Evolutionary conservation across 257 asterid genomes (phyloP), one percentile per base, ranked within the genome.

Genomic region (Solanum rostratum): DNA sequence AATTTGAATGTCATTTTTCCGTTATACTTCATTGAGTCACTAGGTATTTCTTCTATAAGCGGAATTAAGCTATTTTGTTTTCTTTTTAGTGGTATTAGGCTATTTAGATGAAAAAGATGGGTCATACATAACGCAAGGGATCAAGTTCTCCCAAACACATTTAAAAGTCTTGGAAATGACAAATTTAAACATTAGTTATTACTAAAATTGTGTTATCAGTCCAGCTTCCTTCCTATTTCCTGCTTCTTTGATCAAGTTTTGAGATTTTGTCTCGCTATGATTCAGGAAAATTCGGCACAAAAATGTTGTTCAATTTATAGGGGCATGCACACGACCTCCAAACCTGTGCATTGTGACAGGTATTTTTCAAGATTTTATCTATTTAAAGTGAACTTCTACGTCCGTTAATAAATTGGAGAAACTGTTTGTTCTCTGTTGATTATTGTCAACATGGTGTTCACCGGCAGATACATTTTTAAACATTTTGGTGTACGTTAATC

Each of bases 301-400:
- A 89, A 86, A 90, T 90, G 92, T 90, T 45, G 92, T 90, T 66
- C 92, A 90, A 65, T 90, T 90, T 80, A 78, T 90, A 45, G 91
- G 92, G n/a, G 92, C 92, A 70, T 90, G 92, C 85, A 90, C 92
- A 50, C 89, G 84, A 52, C 91, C 90, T 29, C 89, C 91, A 7
- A 88, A 85, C 45, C 90, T 90, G 79, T 90, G 92, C 89, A 90
- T 90, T 49, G 91, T 90, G 80, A 90, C 92, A 7, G 91, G 92
- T 88, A 84, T 78, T 43, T 85, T 83, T 65, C 79, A 52, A 41
- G 54, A 52, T 49, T 29, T 78, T 50, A 27, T 78, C 29, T 50
- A 27, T 4, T 29, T 27, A 18, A 50, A 78, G 16, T 24, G 60
- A 24, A 46, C 55, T 74, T n/a, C 41, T 49, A 49, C 2, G 24